These are phyloP conservation scores for Tilletia horrida DNA, from an alignment of 1,284 basidiomycete species.

Conservation along the genomic window DNA sequence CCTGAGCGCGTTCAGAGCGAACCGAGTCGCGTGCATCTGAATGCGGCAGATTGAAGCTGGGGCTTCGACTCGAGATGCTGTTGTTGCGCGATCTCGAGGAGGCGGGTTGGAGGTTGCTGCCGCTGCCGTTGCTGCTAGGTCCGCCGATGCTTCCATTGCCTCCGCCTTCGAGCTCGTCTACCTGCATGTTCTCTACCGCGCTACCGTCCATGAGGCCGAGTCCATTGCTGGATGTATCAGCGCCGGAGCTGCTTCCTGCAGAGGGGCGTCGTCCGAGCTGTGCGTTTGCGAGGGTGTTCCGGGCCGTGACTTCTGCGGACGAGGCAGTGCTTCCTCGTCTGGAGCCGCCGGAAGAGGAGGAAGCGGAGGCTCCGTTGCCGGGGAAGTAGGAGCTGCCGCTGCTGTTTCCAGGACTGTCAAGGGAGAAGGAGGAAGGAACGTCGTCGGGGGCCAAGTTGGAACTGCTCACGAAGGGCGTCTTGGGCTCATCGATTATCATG, in stretches of 20 bases:
- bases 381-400: neutral
- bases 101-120: conserved; percentile 20
- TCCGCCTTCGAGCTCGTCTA: conserved; percentile 16
- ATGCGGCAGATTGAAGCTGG: conserved; percentile 37
- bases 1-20: conserved; percentile 28
- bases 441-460: conserved; percentile 41
- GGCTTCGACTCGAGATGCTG: conserved; percentile 33
- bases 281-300: conserved; percentile 14
- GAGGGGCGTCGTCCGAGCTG: conserved; percentile 13
- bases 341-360: neutral
- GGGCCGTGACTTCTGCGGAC: neutral
- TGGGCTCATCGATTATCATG: conserved; percentile 55
- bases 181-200: neutral
- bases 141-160: neutral
- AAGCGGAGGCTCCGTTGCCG: neutral
- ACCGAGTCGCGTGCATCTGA: conserved; percentile 34
- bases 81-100: conserved; percentile 41
- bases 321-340: neutral
- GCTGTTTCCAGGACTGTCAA: neutral
- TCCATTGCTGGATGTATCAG: neutral
- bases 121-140: neutral
- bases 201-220: neutral
- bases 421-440: neutral
- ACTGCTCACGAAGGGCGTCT: conserved; percentile 53
- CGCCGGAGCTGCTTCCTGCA: neutral